phyloP scores from a whole-genome alignment of 441 rosid genomes.

The Capsella rubella region DNA sequence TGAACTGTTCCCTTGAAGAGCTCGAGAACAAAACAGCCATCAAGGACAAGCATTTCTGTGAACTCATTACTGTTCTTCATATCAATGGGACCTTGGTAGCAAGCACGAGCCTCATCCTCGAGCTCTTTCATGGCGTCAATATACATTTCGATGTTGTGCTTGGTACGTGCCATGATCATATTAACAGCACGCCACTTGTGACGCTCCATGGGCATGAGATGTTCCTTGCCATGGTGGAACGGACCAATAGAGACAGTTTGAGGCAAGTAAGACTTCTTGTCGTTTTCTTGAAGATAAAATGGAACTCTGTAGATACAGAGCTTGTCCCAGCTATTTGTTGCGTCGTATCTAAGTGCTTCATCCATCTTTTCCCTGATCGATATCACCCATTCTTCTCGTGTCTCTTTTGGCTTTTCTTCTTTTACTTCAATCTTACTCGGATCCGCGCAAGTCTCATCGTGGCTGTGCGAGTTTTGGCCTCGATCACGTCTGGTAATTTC shows the following conservation, averaged over 20 bases:
- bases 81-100: conserved; percentile 67
- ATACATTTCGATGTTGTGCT: conserved; percentile 56
- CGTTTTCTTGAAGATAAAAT: conserved; percentile 68
- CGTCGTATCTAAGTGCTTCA: conserved; percentile 61
- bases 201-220: conserved; percentile 67
- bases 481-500: conserved; percentile 39
- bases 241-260: conserved; percentile 85
- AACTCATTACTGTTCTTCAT: conserved; percentile 72
- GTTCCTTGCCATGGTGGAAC: conserved; percentile 70
- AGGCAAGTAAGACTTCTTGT: conserved; percentile 77
- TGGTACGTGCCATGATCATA: conserved; percentile 58
- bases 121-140: conserved; percentile 68
- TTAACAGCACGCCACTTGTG: conserved; percentile 87
- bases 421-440: not conserved
- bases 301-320: conserved; percentile 78
- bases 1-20: conserved; percentile 67
- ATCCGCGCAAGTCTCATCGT: conserved; percentile 38
- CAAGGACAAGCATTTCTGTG: conserved; percentile 81
- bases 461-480: conserved; percentile 34
- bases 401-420: conserved; percentile 28
- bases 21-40: conserved; percentile 80
- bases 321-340: conserved; percentile 55
- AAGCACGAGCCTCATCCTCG: conserved; percentile 68
- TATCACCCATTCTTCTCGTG: conserved; percentile 64
- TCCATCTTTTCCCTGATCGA: conserved; percentile 68